Percentiles rank a stretch among this genome's conserved stretches.
These are phyloP conservation scores for Scheffersomyces lignicola DNA, from an alignment of 1,139 yeast species.

Conservation along the genomic window DNA sequence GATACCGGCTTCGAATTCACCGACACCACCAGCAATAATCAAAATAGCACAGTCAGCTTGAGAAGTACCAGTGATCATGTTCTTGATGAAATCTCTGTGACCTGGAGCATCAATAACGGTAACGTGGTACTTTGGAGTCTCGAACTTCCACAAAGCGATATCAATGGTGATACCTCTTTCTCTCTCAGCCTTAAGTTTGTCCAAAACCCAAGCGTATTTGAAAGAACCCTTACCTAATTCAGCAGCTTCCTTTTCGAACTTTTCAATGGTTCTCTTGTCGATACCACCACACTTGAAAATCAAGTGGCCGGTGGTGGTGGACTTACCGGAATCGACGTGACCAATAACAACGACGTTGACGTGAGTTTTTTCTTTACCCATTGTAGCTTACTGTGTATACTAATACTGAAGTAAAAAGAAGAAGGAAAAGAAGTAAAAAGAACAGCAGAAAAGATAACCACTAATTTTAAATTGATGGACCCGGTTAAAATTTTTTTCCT, in stretches of 20 bases:
- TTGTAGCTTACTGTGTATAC: slow-evolving; percentile 14
- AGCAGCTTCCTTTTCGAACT: slow-evolving; percentile 98
- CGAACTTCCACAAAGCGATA: slow-evolving; percentile 94
- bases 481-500: no score
- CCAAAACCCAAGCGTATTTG: slow-evolving; percentile 98
- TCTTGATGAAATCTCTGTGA: slow-evolving; percentile 96
- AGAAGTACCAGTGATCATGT: slow-evolving; percentile 91
- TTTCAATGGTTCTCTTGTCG: slow-evolving; percentile 97
- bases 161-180: slow-evolving; percentile 97
- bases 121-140: slow-evolving; percentile 91
- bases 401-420: slow-evolving; percentile 8
- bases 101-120: slow-evolving; percentile 95
- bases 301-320: slow-evolving; percentile 98
- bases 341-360: slow-evolving; percentile 99
- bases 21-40: slow-evolving; percentile 88
- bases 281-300: slow-evolving; percentile 93
- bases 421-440: slow-evolving; percentile 7
- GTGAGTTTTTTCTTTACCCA: slow-evolving; percentile 95
- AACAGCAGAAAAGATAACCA: slow-evolving; percentile 3
- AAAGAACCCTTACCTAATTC: slow-evolving; percentile 98
- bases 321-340: slow-evolving; percentile 97
- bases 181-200: slow-evolving; percentile 94
- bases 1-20: slow-evolving; percentile 96
- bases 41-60: slow-evolving; percentile 93
- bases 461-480: not conserved